Evolutionary conservation across 208 protist species (phyloP).

Genomic region (Entamoeba histolytica): DNA sequence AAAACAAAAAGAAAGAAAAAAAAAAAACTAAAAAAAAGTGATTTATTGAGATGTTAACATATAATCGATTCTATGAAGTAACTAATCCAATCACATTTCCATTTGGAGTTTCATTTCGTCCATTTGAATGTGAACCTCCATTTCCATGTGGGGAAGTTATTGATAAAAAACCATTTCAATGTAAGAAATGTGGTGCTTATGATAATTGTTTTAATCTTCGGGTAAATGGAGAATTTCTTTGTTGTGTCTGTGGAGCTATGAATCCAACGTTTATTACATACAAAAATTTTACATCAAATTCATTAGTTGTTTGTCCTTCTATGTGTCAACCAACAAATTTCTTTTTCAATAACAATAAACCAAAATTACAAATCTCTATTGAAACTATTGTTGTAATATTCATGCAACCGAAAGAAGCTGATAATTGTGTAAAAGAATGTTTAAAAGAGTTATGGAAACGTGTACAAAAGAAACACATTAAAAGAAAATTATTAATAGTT

Average conservation of each 20-base stretch:
- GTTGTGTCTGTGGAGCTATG: neutral
- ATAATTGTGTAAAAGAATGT: neutral
- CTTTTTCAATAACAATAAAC: neutral
- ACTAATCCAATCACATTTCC: neutral
- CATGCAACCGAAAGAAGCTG: neutral
- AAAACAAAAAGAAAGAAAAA: no score
- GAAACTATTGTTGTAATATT: neutral
- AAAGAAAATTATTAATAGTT: neutral
- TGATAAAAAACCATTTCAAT: neutral
- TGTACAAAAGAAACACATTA: neutral
- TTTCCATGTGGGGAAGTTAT: neutral
- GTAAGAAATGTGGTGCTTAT: neutral
- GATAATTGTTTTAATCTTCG: neutral
- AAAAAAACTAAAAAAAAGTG: no score
- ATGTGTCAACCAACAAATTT: neutral
- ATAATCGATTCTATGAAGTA: neutral
- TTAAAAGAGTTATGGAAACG: neutral
- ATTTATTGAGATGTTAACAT: neutral
- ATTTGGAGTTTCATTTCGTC: neutral
- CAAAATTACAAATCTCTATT: neutral
- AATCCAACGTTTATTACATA: neutral
- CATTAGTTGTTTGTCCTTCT: neutral
- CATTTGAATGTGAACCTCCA: neutral
- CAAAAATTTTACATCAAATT: neutral
- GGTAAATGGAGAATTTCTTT: neutral